Percentiles rank a stretch among this genome's conserved stretches.
Evolutionary conservation across 345 rosid species (phyloP).

Genomic region (Eucalyptus rudis): DNA sequence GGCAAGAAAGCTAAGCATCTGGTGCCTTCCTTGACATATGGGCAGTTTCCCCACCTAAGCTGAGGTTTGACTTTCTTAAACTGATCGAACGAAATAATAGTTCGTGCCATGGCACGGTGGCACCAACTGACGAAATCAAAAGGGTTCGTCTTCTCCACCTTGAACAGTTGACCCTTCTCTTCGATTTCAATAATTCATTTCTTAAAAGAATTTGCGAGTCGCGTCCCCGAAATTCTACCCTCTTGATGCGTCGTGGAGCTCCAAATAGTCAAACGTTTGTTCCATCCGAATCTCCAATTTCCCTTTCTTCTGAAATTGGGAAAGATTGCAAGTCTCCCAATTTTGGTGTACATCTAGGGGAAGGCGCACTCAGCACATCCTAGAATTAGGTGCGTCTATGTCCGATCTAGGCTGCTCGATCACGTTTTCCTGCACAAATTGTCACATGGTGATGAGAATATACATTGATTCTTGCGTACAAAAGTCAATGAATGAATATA

Average conservation of each 20-base stretch:
- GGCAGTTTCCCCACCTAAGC: neutral
- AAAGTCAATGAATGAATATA: neutral
- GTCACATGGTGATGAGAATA: neutral
- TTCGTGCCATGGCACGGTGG: neutral
- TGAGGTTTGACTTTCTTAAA: neutral
- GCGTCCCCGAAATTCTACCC: neutral
- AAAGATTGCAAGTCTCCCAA: neutral
- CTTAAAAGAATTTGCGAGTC: neutral
- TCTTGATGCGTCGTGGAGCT: neutral
- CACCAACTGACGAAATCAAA: neutral
- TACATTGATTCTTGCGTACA: neutral
- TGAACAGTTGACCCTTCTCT: neutral
- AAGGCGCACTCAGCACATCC: neutral
- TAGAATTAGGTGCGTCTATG: neutral
- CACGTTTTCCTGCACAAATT: neutral
- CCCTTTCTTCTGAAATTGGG: neutral
- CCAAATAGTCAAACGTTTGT: neutral
- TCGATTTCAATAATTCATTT: neutral
- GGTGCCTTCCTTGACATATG: neutral
- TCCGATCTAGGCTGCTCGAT: neutral
- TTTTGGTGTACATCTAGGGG: neutral
- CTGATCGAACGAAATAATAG: neutral
- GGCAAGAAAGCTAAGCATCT: neutral
- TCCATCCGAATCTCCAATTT: neutral
- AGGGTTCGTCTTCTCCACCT: neutral